Evolutionary conservation across 805 yeast species (phyloP).

Genomic region (Candida khao-thaluensis): DNA sequence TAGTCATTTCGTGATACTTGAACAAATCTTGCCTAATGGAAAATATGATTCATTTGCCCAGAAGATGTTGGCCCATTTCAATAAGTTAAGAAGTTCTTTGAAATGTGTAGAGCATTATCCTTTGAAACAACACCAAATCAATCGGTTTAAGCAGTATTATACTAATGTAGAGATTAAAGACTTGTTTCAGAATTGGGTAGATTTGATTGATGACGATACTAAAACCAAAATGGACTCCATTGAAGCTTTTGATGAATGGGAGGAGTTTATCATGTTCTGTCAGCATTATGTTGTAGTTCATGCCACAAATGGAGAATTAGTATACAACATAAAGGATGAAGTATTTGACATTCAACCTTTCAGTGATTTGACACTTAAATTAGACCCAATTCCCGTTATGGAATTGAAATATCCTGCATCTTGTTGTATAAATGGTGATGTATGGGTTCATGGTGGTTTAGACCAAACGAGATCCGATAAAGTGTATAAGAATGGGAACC

Average conservation of each 20-base stretch:
- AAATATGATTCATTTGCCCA: constrained; percentile 63
- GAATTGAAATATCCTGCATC: constrained; percentile 46
- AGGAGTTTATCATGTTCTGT: constrained; percentile 71
- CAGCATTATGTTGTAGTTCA: constrained; percentile 73
- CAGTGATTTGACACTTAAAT: background rate
- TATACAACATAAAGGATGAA: constrained; percentile 9
- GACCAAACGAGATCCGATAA: constrained; percentile 28
- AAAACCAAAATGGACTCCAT: constrained; percentile 45
- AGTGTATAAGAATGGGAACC: constrained; percentile 9
- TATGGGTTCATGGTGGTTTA: constrained; percentile 42
- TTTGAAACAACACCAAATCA: constrained; percentile 45
- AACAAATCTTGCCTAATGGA: constrained; percentile 71
- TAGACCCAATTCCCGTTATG: background rate
- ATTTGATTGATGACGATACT: constrained; percentile 35
- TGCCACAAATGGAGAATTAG: constrained; percentile 46
- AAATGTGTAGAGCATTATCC: constrained; percentile 63
- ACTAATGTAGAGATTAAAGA: constrained; percentile 50
- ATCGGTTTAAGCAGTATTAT: constrained; percentile 53
- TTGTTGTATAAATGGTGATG: constrained; percentile 17
- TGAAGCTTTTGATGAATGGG: constrained; percentile 82
- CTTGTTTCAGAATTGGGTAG: constrained; percentile 58
- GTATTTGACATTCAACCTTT: background rate
- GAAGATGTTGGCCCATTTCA: constrained; percentile 73
- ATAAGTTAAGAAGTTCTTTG: constrained; percentile 63
- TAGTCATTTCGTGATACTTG: constrained; percentile 64